Conservation (phyloP, 805 yeast species). For the Ogataea nakhonphanomensis region DNA sequence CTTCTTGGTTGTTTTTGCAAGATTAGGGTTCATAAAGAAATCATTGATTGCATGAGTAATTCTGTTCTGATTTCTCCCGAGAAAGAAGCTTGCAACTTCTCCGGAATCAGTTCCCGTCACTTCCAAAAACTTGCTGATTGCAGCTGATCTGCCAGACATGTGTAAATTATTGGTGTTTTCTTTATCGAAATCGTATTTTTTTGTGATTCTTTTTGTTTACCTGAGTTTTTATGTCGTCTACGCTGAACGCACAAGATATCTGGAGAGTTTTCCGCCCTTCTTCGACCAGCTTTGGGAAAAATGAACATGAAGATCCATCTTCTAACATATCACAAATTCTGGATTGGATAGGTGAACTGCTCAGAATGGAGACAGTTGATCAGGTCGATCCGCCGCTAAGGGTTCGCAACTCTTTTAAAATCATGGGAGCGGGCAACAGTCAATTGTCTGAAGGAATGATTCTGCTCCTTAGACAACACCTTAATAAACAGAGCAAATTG, state of each 20-base stretch:
- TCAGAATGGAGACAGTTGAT: slow-evolving; percentile 8
- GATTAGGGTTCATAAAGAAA: slow-evolving; percentile 20
- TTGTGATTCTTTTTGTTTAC: background rate
- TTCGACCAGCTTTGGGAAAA: background rate
- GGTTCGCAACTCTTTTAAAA: slow-evolving; percentile 21
- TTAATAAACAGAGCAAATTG: slow-evolving; percentile 15
- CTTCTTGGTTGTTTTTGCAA: slow-evolving; percentile 11
- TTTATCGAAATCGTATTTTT: background rate
- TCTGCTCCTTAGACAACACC: slow-evolving; percentile 13
- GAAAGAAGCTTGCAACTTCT: slow-evolving; percentile 38
- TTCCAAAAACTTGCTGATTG: slow-evolving; percentile 35
- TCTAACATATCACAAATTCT: slow-evolving; percentile 21
- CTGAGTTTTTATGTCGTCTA: slow-evolving; percentile 2
- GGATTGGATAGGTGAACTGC: slow-evolving; percentile 27
- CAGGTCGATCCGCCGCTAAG: slow-evolving; percentile 21
- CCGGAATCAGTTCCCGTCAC: slow-evolving; percentile 37
- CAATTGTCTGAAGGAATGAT: slow-evolving; percentile 15
- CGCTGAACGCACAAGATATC: slow-evolving; percentile 14
- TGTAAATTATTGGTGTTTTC: background rate
- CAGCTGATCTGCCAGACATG: slow-evolving; percentile 17
- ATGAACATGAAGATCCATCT: slow-evolving; percentile 24
- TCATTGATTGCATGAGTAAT: slow-evolving; percentile 25
- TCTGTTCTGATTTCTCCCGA: slow-evolving; percentile 21
- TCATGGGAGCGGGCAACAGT: slow-evolving; percentile 17
- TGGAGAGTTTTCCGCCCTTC: slow-evolving; percentile 15